These are phyloP conservation scores for Puccinia novopanici DNA, from an alignment of 1,284 basidiomycete species.

Conservation along the genomic window DNA sequence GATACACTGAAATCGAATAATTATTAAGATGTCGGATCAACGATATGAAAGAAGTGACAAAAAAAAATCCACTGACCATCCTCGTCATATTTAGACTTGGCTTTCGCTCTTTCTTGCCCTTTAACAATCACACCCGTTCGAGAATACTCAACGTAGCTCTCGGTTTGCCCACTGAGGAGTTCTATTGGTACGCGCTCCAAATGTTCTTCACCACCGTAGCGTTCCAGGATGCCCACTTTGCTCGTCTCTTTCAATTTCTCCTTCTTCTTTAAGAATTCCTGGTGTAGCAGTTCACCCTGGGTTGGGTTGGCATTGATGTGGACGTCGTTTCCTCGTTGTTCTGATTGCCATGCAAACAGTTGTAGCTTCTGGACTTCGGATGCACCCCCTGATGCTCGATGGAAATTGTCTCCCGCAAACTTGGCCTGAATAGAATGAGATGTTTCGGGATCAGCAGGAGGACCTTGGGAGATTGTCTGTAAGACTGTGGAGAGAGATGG, in stretches of 20 bases:
- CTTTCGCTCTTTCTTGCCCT: slow-evolving; percentile 82
- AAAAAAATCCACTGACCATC: slow-evolving; percentile 69
- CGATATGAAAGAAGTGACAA: slow-evolving; percentile 5
- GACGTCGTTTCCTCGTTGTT: slow-evolving; percentile 86
- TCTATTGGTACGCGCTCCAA: slow-evolving; percentile 84
- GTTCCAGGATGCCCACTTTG: slow-evolving; percentile 80
- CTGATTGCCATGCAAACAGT: slow-evolving; percentile 95
- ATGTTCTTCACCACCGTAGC: slow-evolving; percentile 93
- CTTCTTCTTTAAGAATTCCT: slow-evolving; percentile 88
- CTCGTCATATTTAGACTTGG: slow-evolving; percentile 87
- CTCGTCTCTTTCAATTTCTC: slow-evolving; percentile 83
- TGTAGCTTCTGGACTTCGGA: slow-evolving; percentile 86
- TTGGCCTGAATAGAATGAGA: slow-evolving; percentile 65
- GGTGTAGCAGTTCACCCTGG: slow-evolving; percentile 85
- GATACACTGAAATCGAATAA: slow-evolving; percentile 66
- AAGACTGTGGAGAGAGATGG: slow-evolving; percentile 43
- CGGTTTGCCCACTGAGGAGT: slow-evolving; percentile 87
- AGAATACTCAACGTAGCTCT: slow-evolving; percentile 97
- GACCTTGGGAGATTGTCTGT: neutral
- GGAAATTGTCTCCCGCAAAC: slow-evolving; percentile 96
- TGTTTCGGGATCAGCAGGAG: neutral
- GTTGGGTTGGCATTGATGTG: slow-evolving; percentile 96
- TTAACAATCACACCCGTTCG: slow-evolving; percentile 85
- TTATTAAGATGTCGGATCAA: neutral
- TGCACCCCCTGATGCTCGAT: slow-evolving; percentile 85